phyloP scores from a whole-genome alignment of 257 asterid species.

The Solanum stenotomum region DNA sequence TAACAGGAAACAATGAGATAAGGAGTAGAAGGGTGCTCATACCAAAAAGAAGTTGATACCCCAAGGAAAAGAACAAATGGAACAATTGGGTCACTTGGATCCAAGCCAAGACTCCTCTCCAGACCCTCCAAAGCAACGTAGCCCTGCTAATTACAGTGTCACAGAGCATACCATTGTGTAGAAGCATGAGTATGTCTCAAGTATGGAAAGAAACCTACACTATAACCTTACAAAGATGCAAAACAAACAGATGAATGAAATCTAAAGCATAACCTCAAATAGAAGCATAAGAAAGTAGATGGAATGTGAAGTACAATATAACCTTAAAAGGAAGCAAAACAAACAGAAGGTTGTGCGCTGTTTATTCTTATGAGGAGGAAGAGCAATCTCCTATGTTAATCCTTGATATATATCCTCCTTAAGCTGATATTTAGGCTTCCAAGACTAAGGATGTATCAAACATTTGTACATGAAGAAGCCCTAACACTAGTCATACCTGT shows the following conservation, averaged over 20 bases:
- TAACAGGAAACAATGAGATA: not conserved
- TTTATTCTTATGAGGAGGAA: not conserved
- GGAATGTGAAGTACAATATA: not conserved
- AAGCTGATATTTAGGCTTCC: not conserved
- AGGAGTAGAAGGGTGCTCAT: conserved; percentile 21
- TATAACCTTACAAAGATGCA: not conserved
- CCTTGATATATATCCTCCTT: not conserved
- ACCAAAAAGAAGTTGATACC: conserved; percentile 71
- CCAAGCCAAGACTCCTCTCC: conserved; percentile 62
- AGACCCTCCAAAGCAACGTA: conserved; percentile 45
- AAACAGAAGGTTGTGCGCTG: not conserved
- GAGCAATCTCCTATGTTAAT: not conserved
- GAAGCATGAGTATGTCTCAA: not conserved
- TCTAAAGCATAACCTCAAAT: not conserved
- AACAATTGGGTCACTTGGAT: conserved; percentile 76
- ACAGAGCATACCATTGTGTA: not conserved
- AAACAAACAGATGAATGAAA: not conserved
- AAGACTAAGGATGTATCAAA: not conserved
- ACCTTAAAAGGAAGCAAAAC: not conserved
- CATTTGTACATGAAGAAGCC: not conserved
- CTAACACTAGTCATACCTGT: conserved; percentile 31
- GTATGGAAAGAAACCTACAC: not conserved
- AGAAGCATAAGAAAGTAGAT: not conserved
- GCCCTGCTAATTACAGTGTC: conserved; percentile 32
- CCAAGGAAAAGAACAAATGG: conserved; percentile 60